phyloP scores from a whole-genome alignment of 78 protist species.

The Dictyostelium citrinum region DNA sequence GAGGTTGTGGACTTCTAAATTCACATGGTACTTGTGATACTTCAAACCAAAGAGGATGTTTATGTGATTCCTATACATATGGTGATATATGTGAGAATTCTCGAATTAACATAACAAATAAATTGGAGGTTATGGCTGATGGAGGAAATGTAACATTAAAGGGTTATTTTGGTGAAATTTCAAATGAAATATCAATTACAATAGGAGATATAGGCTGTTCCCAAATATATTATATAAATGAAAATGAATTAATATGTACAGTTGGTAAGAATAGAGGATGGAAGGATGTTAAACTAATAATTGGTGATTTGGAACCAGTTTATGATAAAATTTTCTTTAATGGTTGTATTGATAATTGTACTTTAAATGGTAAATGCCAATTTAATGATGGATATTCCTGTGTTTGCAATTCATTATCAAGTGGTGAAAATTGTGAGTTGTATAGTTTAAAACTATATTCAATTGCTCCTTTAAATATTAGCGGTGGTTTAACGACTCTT shows the following conservation, averaged over 20 bases:
- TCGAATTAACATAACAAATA: too few relatives aligned
- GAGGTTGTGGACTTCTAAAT: neutral
- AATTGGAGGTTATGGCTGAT: neutral
- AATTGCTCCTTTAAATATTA: neutral
- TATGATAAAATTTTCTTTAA: too few relatives aligned
- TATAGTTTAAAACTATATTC: neutral
- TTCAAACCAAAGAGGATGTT: neutral
- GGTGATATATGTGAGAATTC: neutral
- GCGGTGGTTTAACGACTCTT: neutral
- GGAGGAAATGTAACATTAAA: neutral
- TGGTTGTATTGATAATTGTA: neutral
- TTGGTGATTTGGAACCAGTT: neutral
- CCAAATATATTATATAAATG: neutral
- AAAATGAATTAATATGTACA: neutral
- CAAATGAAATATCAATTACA: too few relatives aligned
- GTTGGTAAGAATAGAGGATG: neutral
- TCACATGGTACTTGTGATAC: neutral
- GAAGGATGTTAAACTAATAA: neutral
- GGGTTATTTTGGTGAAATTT: neutral
- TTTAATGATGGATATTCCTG: neutral
- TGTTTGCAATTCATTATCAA: neutral
- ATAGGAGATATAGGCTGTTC: neutral
- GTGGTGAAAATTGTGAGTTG: neutral
- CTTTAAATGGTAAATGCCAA: neutral
- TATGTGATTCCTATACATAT: neutral